A percentile compares a stretch with the other conserved stretches of the same genome.
phyloP scores from a whole-genome alignment of 164 flowering plant genomes.

The Stephania yunnanensis region DNA sequence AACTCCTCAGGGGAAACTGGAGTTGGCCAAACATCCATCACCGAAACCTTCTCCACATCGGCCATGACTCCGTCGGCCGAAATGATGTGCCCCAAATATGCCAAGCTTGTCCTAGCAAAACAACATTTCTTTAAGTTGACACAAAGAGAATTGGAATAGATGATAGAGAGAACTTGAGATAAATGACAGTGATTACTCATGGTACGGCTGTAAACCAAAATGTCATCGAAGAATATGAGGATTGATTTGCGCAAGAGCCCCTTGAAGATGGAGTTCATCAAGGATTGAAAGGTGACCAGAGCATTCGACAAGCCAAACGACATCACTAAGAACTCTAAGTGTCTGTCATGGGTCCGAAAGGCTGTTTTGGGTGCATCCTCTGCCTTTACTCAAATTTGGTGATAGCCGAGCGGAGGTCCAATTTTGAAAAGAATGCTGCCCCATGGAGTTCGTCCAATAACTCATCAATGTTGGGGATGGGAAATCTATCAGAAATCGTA shows the following conservation, averaged over 20 bases:
- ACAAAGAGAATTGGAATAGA: no score
- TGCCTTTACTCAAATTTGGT: background rate
- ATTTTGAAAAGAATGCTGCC: background rate
- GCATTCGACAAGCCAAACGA: background rate
- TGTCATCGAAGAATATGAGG: background rate
- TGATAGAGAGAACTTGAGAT: no score
- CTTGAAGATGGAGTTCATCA: background rate
- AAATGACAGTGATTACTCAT: background rate
- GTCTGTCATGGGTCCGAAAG: background rate
- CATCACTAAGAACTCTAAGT: no score
- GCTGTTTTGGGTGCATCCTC: background rate
- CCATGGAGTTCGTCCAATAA: background rate
- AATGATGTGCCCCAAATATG: background rate
- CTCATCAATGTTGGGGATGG: background rate
- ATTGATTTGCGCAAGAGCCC: background rate
- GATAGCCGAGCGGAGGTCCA: slow-evolving; percentile 4
- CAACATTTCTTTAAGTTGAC: no score
- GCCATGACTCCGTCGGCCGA: background rate
- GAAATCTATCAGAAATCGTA: background rate
- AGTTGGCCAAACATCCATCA: background rate
- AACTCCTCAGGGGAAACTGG: background rate
- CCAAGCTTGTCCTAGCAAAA: background rate
- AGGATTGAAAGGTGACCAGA: background rate
- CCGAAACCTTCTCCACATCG: background rate
- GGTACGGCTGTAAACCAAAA: background rate